A percentile compares a stretch with the other conserved stretches of the same genome.
Evolutionary conservation across 23 red algal genomes (phyloP).

Genomic region (Gracilaria vermiculophylla): DNA sequence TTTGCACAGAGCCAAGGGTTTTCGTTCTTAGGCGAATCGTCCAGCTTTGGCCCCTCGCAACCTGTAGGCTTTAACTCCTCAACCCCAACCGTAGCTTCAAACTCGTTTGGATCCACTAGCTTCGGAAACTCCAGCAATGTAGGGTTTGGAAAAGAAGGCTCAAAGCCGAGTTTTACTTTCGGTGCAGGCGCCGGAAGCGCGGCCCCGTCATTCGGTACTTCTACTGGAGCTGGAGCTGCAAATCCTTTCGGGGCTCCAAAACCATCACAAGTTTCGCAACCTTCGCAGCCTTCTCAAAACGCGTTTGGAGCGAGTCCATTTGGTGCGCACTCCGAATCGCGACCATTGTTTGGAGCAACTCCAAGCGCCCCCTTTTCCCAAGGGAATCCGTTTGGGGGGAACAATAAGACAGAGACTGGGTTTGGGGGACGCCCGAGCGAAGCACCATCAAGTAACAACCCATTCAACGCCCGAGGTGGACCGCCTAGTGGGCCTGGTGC

Average conservation of each 20-base stretch:
- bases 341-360: neutral
- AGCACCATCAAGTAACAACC: neutral
- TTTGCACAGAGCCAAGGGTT: conserved; percentile 4
- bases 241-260: neutral
- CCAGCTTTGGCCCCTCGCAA: neutral
- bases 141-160: neutral
- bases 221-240: neutral
- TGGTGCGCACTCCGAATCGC: neutral
- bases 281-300: neutral
- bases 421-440: neutral
- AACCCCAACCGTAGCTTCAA: neutral
- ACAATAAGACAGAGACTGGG: neutral
- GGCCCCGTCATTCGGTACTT: neutral
- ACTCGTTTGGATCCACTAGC: neutral
- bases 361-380: neutral
- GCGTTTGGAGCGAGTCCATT: neutral
- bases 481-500: neutral
- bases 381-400: conserved; percentile 15
- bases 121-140: neutral
- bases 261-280: neutral
- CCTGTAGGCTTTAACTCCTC: neutral
- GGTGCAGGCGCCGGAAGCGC: neutral
- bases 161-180: neutral
- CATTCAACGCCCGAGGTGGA: neutral
- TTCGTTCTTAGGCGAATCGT: neutral